Conservation (phyloP, 768 basidiomycete genomes). For the Lactarius sanguifluus region DNA sequence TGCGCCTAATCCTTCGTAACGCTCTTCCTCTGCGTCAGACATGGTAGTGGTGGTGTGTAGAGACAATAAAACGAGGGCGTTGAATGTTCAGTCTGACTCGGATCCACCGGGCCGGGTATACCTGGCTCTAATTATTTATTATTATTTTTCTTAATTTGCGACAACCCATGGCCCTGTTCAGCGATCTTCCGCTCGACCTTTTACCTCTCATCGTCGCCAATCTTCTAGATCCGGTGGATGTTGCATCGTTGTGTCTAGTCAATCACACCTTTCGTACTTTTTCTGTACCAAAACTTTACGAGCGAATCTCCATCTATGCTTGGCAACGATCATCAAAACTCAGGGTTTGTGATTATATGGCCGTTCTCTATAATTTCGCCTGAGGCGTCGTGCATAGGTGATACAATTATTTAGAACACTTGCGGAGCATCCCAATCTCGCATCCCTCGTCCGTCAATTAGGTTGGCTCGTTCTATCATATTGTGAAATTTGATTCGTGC, state of each 20-base stretch:
- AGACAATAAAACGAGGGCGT: background rate
- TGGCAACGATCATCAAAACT: slow-evolving; percentile 68
- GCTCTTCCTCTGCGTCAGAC: slow-evolving; percentile 46
- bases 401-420: slow-evolving; percentile 62
- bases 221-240: slow-evolving; percentile 51
- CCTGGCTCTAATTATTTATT: too few species aligned
- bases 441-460: slow-evolving; percentile 54
- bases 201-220: slow-evolving; percentile 54
- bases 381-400: slow-evolving; percentile 46
- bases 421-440: slow-evolving; percentile 52
- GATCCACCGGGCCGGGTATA: too few species aligned
- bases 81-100: background rate
- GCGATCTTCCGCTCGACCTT: slow-evolving; percentile 66
- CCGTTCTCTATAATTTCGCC: background rate
- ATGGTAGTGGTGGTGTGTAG: slow-evolving; percentile 35
- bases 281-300: slow-evolving; percentile 54
- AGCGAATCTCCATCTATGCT: slow-evolving; percentile 58
- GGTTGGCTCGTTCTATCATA: slow-evolving; percentile 43
- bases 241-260: slow-evolving; percentile 55
- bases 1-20: slow-evolving; percentile 33
- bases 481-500: background rate
- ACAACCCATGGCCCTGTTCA: slow-evolving; percentile 41
- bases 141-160: too few species aligned
- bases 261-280: slow-evolving; percentile 54
- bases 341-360: slow-evolving; percentile 42